Evolutionary conservation across 176 grass and related monocot genomes (phyloP).

Genomic region (Calamus simplicifolius): DNA sequence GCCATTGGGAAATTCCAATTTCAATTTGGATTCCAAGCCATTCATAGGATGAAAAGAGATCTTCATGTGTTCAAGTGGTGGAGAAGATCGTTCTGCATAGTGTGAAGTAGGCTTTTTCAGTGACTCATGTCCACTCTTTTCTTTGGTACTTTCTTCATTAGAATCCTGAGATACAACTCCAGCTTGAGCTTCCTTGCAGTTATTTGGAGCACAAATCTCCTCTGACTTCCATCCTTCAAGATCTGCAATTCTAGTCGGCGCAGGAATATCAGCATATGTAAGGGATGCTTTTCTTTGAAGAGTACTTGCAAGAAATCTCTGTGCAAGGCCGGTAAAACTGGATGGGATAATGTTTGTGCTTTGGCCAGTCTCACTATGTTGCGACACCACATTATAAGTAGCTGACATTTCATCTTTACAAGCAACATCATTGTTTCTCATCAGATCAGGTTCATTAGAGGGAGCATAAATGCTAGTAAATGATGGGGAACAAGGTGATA

Average conservation of each 20-base stretch:
- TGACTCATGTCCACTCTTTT: conserved; percentile 35
- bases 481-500: neutral
- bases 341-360: conserved; percentile 36
- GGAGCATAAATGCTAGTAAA: conserved; percentile 18
- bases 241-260: conserved; percentile 27
- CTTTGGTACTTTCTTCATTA: conserved; percentile 26
- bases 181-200: conserved; percentile 16
- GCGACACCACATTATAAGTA: neutral
- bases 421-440: conserved; percentile 30
- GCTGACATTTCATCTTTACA: conserved; percentile 10
- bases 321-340: conserved; percentile 84
- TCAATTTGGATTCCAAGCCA: conserved; percentile 56
- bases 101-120: conserved; percentile 26
- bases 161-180: conserved; percentile 18
- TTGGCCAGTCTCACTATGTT: neutral
- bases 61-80: conserved; percentile 93
- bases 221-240: conserved; percentile 23
- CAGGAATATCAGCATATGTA: conserved; percentile 35
- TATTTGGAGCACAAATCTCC: conserved; percentile 21
- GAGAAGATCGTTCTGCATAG: conserved; percentile 76
- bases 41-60: conserved; percentile 83
- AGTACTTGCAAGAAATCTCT: conserved; percentile 83
- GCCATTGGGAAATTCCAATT: conserved; percentile 44
- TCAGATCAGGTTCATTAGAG: conserved; percentile 12
- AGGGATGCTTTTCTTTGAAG: conserved; percentile 73